Evolutionary conservation across 23 red algal genomes (phyloP), one percentile per base, ranked within the genome.

Genomic region (Gracilariopsis chorda): DNA sequence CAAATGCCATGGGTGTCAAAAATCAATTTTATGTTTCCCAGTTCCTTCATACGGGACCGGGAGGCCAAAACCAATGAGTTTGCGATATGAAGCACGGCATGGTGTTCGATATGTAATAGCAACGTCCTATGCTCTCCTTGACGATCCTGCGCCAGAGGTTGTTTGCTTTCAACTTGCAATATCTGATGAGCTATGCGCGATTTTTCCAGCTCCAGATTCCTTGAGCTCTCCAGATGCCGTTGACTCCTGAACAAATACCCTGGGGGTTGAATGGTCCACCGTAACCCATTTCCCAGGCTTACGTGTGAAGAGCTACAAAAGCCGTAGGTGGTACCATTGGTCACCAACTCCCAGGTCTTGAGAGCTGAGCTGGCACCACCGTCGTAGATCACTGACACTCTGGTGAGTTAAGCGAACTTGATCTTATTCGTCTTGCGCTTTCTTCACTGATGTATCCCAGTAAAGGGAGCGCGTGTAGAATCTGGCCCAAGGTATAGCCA

Each of bases 381-480:
- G 11, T 9, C 27, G 58, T 63, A 63, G 16, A 19, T 63, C 58
- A 11, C 0, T 9, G 0, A 63, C 34, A 29, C 58, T 30, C 17
- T 63, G 9, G 17, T 63, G 0, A 17, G 25, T 63, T 10, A 63
- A 19, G 8, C 58, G 9, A 23, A 63, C 11, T 10, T 20, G 11
- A 12, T 40, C 69, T 11, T 0, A 36, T 14, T 76, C 21, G 0
- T 62, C 77, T 12, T 47, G 1, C 46, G 52, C 7, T 10, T 20
- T 0, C 8, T 57, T 34, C 23, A 13, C 58, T 23, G 10, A 10
- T 51, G 57, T 57, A 27, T n/a, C 0, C 25, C 7, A 52, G 28
- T 57, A 81, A 8, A 0, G 39, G 9, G 46, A 17, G 28, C 80
- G 52, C 7, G 80, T 67, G 58, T 67, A 69, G 80, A 84, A 68